Conservation (phyloP, 495 filamentous ascomycete species). For the Xanthoparmelia taractica region DNA sequence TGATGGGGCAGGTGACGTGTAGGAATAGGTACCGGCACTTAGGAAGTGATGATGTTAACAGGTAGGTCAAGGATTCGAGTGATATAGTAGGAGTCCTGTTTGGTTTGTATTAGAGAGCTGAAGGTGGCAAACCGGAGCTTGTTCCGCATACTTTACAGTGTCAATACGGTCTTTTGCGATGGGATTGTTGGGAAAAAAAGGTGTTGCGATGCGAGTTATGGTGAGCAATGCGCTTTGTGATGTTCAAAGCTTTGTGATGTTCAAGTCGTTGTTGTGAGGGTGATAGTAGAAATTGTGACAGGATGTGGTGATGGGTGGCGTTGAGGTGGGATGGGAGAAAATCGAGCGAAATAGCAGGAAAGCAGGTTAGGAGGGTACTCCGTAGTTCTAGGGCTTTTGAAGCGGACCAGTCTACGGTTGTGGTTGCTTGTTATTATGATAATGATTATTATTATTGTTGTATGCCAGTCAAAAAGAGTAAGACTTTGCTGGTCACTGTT, state of each 20-base stretch:
- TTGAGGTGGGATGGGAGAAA: constrained; percentile 5
- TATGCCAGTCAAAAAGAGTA: no score
- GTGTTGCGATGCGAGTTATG: no score
- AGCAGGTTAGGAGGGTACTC: background rate
- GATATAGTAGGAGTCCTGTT: background rate
- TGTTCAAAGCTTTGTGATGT: background rate
- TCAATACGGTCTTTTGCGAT: background rate
- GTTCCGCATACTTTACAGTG: background rate
- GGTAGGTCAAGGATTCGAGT: background rate
- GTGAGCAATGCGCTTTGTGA: background rate
- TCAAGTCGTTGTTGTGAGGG: background rate
- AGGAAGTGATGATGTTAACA: background rate
- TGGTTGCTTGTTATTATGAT: no score
- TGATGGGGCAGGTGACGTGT: constrained; percentile 2
- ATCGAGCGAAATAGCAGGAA: background rate
- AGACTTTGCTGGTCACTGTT: no score
- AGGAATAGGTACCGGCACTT: constrained; percentile 4
- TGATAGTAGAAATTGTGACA: background rate
- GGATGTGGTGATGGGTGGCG: constrained; percentile 4
- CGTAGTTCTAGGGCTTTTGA: background rate
- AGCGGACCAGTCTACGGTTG: background rate
- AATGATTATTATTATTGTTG: no score
- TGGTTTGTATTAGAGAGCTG: background rate
- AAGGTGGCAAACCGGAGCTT: background rate
- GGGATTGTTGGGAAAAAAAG: no score